phyloP scores from a whole-genome alignment of 192 early-diverging fungal genomes.

The Entrophospora sp. region DNA sequence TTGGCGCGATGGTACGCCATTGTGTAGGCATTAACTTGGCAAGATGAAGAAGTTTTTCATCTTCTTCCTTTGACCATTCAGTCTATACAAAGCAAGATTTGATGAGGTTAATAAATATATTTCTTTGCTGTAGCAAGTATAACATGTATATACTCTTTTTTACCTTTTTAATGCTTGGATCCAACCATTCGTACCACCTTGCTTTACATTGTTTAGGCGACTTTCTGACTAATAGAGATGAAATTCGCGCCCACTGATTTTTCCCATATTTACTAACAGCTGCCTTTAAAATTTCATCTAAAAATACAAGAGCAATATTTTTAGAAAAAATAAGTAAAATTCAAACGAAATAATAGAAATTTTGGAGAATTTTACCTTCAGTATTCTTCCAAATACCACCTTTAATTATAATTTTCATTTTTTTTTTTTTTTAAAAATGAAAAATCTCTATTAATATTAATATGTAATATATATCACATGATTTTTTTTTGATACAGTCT shows the following conservation, averaged over 20 bases:
- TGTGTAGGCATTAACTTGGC: constrained; percentile 99
- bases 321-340: constrained; percentile 76
- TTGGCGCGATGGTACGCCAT: constrained; percentile 98
- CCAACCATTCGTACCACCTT: constrained; percentile 98
- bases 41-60: constrained; percentile 93
- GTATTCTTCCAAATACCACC: constrained; percentile 99
- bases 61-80: constrained; percentile 98
- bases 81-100: constrained; percentile 54
- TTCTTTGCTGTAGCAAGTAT: too few species aligned
- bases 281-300: constrained; percentile 50
- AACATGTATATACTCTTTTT: background rate
- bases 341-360: constrained; percentile 66
- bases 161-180: constrained; percentile 95
- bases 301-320: constrained; percentile 61
- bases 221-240: constrained; percentile 88
- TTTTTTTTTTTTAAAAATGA: too few species aligned
- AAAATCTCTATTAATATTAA: too few species aligned
- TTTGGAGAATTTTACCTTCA: constrained; percentile 93
- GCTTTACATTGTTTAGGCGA: constrained; percentile 99
- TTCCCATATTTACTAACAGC: constrained; percentile 99
- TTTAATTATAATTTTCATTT: constrained; percentile 60
- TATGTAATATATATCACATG: too few species aligned
- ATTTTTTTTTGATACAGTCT: too few species aligned
- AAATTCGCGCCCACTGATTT: constrained; percentile 98
- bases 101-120: too few species aligned